Evolutionary conservation across 768 basidiomycete genomes (phyloP).

Genomic region (Mycena latifolia): DNA sequence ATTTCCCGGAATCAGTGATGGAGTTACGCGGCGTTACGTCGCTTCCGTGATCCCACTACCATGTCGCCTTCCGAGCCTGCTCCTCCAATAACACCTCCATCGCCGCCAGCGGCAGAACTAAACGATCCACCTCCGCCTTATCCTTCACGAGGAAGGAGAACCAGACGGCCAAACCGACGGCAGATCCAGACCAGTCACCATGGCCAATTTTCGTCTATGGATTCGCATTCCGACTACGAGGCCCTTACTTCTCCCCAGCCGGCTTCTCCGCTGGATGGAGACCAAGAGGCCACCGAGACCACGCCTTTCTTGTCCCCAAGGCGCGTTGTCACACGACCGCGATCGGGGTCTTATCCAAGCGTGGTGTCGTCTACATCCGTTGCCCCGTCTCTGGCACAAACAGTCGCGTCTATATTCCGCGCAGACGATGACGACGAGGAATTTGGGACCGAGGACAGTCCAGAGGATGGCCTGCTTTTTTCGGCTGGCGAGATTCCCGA

Average conservation of each 20-base stretch:
- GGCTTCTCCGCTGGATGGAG: slow-evolving; percentile 37
- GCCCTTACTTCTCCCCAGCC: slow-evolving; percentile 39
- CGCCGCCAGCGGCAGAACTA: slow-evolving; percentile 13
- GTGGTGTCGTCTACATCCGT: slow-evolving; percentile 60
- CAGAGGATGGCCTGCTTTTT: slow-evolving; percentile 31
- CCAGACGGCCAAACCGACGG: slow-evolving; percentile 45
- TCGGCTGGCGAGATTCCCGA: slow-evolving; percentile 30
- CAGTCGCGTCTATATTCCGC: slow-evolving; percentile 76
- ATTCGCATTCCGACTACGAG: slow-evolving; percentile 52
- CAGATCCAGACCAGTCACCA: slow-evolving; percentile 45
- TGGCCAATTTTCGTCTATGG: slow-evolving; percentile 46
- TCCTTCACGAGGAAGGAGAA: slow-evolving; percentile 56
- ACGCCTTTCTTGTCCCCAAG: slow-evolving; percentile 60
- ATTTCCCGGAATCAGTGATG: too few relatives aligned
- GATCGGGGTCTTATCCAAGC: slow-evolving; percentile 72
- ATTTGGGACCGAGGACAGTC: slow-evolving; percentile 29
- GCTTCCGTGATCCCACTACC: too few relatives aligned
- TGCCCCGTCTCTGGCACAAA: slow-evolving; percentile 77
- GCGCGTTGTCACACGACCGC: slow-evolving; percentile 51
- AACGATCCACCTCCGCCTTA: slow-evolving; percentile 81
- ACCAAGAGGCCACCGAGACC: slow-evolving; percentile 55
- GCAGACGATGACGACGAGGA: slow-evolving; percentile 56
- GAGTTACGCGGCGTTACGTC: too few relatives aligned
- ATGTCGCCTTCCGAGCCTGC: slow-evolving; percentile 25
- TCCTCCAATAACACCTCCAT: slow-evolving; percentile 8